Conservation (phyloP, 306 rosid species). For the Malus sylvestris region DNA sequence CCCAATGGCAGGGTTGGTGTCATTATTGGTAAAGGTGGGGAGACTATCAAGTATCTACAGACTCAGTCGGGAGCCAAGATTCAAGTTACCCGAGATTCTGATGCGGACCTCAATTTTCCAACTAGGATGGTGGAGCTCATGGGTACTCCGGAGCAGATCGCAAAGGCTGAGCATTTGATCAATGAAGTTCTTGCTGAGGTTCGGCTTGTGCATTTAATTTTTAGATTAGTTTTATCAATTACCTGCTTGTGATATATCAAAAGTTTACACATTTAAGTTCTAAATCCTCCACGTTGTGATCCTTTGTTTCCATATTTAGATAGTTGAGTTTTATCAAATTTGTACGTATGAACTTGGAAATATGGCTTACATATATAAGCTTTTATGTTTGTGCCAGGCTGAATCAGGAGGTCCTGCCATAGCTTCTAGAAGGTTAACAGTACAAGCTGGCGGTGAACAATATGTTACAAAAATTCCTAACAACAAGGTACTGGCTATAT, state of each 20-base stretch:
- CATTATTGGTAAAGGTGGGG: slow-evolving; percentile 92
- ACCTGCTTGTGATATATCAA: background rate
- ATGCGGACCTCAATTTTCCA: slow-evolving; percentile 61
- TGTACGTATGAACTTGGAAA: background rate
- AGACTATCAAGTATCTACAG: slow-evolving; percentile 93
- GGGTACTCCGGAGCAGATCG: slow-evolving; percentile 81
- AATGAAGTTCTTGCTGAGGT: slow-evolving; percentile 92
- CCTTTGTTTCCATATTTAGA: background rate
- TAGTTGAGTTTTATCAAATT: background rate
- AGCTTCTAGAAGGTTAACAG: slow-evolving; percentile 54
- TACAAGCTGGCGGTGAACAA: slow-evolving; percentile 73
- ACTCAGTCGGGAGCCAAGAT: slow-evolving; percentile 92
- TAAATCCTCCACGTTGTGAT: background rate
- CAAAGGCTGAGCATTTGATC: slow-evolving; percentile 79
- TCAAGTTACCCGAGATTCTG: slow-evolving; percentile 90
- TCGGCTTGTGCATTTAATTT: background rate
- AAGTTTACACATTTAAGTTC: background rate
- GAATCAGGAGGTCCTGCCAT: slow-evolving; percentile 87
- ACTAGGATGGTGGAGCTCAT: slow-evolving; percentile 74
- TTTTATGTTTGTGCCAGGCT: slow-evolving; percentile 45
- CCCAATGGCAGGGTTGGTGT: slow-evolving; percentile 98
- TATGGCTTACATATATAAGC: background rate
- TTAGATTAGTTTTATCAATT: background rate
- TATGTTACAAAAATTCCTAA: slow-evolving; percentile 74
- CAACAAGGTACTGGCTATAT: slow-evolving; percentile 55